These are phyloP conservation scores for Lactifluus piperatus DNA, from an alignment of 768 basidiomycete genomes.

Conservation along the genomic window DNA sequence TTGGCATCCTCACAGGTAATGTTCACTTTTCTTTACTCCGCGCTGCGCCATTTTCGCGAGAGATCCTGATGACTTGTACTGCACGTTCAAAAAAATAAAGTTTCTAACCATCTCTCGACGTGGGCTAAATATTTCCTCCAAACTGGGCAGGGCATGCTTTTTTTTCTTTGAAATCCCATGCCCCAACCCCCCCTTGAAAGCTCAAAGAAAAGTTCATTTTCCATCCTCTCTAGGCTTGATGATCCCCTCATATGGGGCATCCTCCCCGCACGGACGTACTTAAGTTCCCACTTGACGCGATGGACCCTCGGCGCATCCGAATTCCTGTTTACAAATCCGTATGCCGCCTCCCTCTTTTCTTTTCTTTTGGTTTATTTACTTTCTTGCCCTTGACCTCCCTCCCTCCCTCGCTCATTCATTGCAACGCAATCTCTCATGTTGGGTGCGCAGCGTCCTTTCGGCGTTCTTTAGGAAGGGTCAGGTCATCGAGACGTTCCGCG, in stretches of 20 bases:
- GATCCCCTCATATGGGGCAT: conserved; percentile 86
- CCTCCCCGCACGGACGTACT: conserved; percentile 56
- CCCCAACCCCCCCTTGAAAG: too few relatives aligned
- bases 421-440: too few relatives aligned
- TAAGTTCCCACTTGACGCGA: conserved; percentile 51
- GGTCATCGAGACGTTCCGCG: conserved; percentile 86
- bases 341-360: conserved; percentile 25
- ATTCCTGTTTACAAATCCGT: conserved; percentile 92
- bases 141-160: too few relatives aligned
- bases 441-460: conserved; percentile 66
- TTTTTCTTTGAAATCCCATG: too few relatives aligned
- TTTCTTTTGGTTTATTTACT: too few relatives aligned
- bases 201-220: neutral
- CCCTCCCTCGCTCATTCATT: conserved; percentile 25
- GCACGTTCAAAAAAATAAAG: conserved; percentile 31
- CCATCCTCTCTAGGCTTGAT: conserved; percentile 46
- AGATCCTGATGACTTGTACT: too few relatives aligned
- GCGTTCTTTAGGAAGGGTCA: conserved; percentile 85
- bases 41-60: too few relatives aligned
- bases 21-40: neutral
- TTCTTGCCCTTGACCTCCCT: neutral
- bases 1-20: conserved; percentile 66
- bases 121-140: conserved; percentile 29
- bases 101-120: conserved; percentile 93
- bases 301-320: conserved; percentile 94